Evolutionary conservation across 2,329 filamentous ascomycete species (phyloP).

Genomic region (Stachybotrys chlorohalonatus): DNA sequence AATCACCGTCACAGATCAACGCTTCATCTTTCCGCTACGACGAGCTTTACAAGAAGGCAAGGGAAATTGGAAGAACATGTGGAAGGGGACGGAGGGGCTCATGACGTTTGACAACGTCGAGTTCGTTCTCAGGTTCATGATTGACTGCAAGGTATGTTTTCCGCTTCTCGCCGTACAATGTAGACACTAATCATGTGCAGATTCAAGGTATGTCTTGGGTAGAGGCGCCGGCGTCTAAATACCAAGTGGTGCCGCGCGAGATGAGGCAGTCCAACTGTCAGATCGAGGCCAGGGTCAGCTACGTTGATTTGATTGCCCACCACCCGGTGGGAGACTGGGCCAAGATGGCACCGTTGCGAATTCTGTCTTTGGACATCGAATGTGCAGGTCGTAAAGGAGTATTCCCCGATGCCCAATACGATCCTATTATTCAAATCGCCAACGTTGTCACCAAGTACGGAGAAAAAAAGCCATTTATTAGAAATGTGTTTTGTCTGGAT

Average conservation of each 20-base stretch:
- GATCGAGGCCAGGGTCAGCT: slow-evolving; percentile 83
- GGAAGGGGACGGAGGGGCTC: slow-evolving; percentile 59
- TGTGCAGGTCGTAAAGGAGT: slow-evolving; percentile 96
- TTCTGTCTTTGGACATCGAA: slow-evolving; percentile 96
- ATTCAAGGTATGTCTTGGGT: slow-evolving; percentile 98
- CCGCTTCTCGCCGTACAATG: neutral
- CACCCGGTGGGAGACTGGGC: slow-evolving; percentile 89
- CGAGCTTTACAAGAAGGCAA: slow-evolving; percentile 63
- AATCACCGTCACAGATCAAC: slow-evolving; percentile 86
- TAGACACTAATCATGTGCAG: slow-evolving; percentile 26
- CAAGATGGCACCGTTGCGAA: slow-evolving; percentile 90
- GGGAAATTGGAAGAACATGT: slow-evolving; percentile 86
- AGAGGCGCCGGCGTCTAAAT: slow-evolving; percentile 67
- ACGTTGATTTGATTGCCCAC: slow-evolving; percentile 76
- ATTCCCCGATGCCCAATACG: slow-evolving; percentile 84
- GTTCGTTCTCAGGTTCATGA: slow-evolving; percentile 95
- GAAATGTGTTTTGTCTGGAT: slow-evolving; percentile 94
- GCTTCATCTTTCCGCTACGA: slow-evolving; percentile 68
- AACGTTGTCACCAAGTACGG: slow-evolving; percentile 92
- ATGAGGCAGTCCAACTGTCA: slow-evolving; percentile 86
- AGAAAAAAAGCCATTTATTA: slow-evolving; percentile 89
- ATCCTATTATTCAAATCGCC: slow-evolving; percentile 96
- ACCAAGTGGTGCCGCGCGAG: slow-evolving; percentile 56
- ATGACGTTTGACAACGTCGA: slow-evolving; percentile 94
- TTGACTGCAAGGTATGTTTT: slow-evolving; percentile 71